A percentile compares a stretch with the other conserved stretches of the same genome.
phyloP scores from a whole-genome alignment of 1,139 yeast species.

The Yamadazyma songkhlaensis region DNA sequence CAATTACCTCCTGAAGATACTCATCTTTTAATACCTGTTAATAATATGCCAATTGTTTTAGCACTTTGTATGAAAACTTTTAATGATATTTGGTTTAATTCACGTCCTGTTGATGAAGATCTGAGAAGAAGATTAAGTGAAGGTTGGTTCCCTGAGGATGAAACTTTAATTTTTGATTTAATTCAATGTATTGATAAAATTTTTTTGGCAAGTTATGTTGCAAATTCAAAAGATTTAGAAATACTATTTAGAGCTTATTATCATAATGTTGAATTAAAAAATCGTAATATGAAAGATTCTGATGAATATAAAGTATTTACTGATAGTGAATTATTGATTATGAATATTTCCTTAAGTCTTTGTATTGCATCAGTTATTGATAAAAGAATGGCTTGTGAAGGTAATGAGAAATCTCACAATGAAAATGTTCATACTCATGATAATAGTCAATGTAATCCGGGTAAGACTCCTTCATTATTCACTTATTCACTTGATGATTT shows the following conservation, averaged over 20 bases:
- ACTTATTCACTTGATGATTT: conserved; percentile 14
- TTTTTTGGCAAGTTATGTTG: conserved; percentile 15
- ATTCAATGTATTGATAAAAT: conserved; percentile 22
- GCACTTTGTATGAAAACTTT: conserved; percentile 21
- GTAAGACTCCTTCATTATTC: conserved; percentile 8
- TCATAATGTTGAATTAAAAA: conserved; percentile 5
- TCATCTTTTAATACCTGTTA: conserved; percentile 26
- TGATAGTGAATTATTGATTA: conserved; percentile 30
- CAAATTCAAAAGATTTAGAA: conserved; percentile 17
- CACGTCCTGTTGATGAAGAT: conserved; percentile 24
- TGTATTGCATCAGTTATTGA: conserved; percentile 23
- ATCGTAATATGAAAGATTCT: not conserved
- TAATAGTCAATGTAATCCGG: conserved; percentile 2
- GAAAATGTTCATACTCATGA: conserved; percentile 1
- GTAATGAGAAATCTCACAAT: no score
- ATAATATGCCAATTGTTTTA: conserved; percentile 29
- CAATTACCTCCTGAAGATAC: conserved; percentile 11
- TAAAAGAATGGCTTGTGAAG: conserved; percentile 9
- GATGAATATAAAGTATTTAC: conserved; percentile 15
- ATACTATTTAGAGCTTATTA: conserved; percentile 23
- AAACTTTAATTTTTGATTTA: conserved; percentile 23
- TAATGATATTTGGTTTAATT: conserved; percentile 32
- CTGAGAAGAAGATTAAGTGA: conserved; percentile 19
- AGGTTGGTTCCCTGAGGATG: conserved; percentile 30
- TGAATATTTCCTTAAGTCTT: conserved; percentile 30